Conservation (phyloP, 2,329 filamentous ascomycete species). For the Xylariaceae sp. region DNA sequence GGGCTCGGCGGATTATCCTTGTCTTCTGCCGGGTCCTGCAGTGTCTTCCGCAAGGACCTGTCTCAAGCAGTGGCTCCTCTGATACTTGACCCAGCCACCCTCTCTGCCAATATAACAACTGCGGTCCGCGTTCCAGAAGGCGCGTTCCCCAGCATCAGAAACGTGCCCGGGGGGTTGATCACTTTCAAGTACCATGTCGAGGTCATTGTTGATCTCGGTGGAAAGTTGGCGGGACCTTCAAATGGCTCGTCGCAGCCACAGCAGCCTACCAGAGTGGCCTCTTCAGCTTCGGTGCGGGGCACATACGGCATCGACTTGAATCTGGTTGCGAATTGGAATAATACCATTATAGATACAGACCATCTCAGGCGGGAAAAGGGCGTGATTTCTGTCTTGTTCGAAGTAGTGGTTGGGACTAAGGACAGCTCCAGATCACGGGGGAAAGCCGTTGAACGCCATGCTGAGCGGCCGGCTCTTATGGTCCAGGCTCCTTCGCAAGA, state of each 20-base stretch:
- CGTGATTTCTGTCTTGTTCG: conserved; percentile 81
- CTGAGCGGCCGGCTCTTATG: conserved; percentile 19
- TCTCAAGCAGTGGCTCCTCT: conserved; percentile 83
- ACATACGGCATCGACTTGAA: conserved; percentile 37
- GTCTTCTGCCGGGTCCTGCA: conserved; percentile 78
- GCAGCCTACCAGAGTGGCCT: conserved; percentile 37
- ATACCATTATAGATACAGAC: conserved; percentile 81
- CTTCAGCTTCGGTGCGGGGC: conserved; percentile 26
- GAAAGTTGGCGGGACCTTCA: conserved; percentile 63
- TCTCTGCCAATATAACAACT: conserved; percentile 75
- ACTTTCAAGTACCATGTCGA: conserved; percentile 93
- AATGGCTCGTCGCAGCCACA: conserved; percentile 35
- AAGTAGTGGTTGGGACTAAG: conserved; percentile 78
- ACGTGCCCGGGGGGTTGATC: conserved; percentile 88
- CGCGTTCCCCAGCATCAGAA: conserved; percentile 83
- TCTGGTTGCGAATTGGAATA: conserved; percentile 49
- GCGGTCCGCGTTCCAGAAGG: conserved; percentile 84
- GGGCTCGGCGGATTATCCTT: conserved; percentile 82
- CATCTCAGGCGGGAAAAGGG: conserved; percentile 82
- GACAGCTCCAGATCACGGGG: conserved; percentile 51
- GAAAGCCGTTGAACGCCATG: conserved; percentile 24
- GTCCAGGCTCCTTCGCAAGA: conserved; percentile 21
- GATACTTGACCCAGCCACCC: conserved; percentile 74
- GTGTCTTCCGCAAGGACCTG: conserved; percentile 92
- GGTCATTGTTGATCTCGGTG: conserved; percentile 86